Evolutionary conservation across 768 basidiomycete species (phyloP).

Genomic region (Cyathus striatus): DNA sequence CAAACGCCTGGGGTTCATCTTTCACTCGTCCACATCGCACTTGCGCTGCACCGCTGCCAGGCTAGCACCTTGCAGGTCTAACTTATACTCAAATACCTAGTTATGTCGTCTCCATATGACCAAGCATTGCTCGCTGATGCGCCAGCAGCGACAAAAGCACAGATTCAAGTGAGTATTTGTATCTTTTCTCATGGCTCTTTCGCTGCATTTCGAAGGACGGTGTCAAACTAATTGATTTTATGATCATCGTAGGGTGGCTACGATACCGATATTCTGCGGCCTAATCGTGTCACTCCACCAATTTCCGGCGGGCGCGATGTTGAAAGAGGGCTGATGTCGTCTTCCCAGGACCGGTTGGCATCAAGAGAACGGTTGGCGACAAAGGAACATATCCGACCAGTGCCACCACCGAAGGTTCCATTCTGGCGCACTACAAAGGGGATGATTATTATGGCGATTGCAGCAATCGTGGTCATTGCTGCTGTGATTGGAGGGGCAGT

Average conservation of each 20-base stretch:
- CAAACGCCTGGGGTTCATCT: no score
- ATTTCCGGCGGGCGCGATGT: conserved; percentile 9
- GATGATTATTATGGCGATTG: conserved; percentile 31
- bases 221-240: not conserved
- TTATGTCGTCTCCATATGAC: no score
- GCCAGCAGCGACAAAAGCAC: conserved; percentile 35
- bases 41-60: no score
- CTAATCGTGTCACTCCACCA: conserved; percentile 6
- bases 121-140: conserved; percentile 31
- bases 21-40: no score
- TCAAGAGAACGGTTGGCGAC: no score
- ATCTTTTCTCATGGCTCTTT: not conserved
- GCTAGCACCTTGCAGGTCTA: no score
- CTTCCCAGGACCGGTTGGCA: not conserved
- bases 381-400: not conserved
- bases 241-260: conserved; percentile 17
- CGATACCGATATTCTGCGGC: conserved; percentile 17
- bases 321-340: not conserved
- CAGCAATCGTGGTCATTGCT: conserved; percentile 36
- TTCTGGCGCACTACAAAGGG: conserved; percentile 45
- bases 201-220: not conserved
- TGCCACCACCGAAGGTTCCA: conserved; percentile 24
- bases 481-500: conserved; percentile 50
- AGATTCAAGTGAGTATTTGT: conserved; percentile 28
- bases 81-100: no score